These are phyloP conservation scores for Diphasiastrum complanatum DNA, from an alignment of 83 land plant genomes.

Conservation along the genomic window DNA sequence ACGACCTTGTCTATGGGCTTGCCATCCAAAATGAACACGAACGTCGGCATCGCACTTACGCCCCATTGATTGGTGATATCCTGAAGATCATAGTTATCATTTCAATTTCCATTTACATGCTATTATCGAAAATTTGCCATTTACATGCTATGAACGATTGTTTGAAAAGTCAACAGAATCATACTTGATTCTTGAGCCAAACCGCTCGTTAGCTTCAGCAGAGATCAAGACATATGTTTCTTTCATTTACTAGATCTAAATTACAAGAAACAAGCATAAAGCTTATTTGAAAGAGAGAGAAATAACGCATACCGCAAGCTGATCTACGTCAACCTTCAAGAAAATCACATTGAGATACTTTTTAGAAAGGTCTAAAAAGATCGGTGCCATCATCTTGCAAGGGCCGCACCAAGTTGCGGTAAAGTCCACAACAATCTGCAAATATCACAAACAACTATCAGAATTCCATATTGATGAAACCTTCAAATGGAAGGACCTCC, in stretches of 20 bases:
- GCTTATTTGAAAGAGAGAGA: neutral
- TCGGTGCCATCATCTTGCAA: slow-evolving; percentile 9
- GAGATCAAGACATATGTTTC: neutral
- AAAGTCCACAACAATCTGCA: slow-evolving; percentile 14
- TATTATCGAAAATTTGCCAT: no score
- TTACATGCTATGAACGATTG: no score
- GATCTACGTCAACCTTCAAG: slow-evolving; percentile 17
- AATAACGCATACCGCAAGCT: slow-evolving; percentile 2
- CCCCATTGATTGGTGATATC: neutral
- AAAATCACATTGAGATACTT: slow-evolving; percentile 1
- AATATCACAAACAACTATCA: no score
- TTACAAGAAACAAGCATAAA: neutral
- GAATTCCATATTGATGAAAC: no score
- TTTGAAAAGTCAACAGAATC: no score
- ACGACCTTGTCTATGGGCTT: slow-evolving; percentile 1
- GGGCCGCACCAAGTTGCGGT: slow-evolving; percentile 20
- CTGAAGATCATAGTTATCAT: no score
- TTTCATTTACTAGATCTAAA: neutral
- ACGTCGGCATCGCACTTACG: slow-evolving; percentile 16
- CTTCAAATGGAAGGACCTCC: no score
- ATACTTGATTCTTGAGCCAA: no score
- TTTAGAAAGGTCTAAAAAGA: slow-evolving; percentile 12
- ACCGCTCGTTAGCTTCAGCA: no score
- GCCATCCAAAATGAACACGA: slow-evolving; percentile 9
- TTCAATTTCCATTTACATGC: no score